phyloP scores from a whole-genome alignment of 805 yeast species.

The Priceomyces haplophilus region DNA sequence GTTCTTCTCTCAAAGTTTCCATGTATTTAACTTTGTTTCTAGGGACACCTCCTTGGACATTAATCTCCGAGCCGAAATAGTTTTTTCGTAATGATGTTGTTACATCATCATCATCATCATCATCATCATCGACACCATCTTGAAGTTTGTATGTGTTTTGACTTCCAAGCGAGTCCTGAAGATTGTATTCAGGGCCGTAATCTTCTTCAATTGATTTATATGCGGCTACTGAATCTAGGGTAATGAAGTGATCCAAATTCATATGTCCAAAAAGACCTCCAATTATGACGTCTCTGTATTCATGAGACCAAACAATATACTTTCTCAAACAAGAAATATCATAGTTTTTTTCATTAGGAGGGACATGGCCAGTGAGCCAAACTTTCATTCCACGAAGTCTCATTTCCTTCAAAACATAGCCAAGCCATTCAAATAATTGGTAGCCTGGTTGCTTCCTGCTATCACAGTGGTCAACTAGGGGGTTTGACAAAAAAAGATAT shows the following conservation, averaged over 20 bases:
- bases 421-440: constrained; percentile 73
- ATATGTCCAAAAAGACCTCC: constrained; percentile 88
- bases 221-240: constrained; percentile 68
- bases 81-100: constrained; percentile 3
- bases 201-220: constrained; percentile 46
- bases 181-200: constrained; percentile 6
- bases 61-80: constrained; percentile 3
- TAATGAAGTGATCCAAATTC: constrained; percentile 84
- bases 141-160: no score
- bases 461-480: constrained; percentile 80
- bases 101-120: constrained; percentile 19
- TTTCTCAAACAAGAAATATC: constrained; percentile 72
- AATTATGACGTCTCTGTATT: constrained; percentile 76
- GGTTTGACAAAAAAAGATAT: constrained; percentile 72
- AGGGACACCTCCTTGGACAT: constrained; percentile 62
- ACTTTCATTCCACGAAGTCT: constrained; percentile 75
- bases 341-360: constrained; percentile 76
- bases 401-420: constrained; percentile 67
- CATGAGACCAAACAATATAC: constrained; percentile 77
- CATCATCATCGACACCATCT: constrained; percentile 13
- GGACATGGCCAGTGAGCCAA: constrained; percentile 87
- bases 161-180: background rate
- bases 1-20: constrained; percentile 50
- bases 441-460: constrained; percentile 74
- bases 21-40: constrained; percentile 62